A percentile compares a stretch with the other conserved stretches of the same genome.
phyloP scores from a whole-genome alignment of 1,284 basidiomycete genomes.

The Rhodofomes roseus region DNA sequence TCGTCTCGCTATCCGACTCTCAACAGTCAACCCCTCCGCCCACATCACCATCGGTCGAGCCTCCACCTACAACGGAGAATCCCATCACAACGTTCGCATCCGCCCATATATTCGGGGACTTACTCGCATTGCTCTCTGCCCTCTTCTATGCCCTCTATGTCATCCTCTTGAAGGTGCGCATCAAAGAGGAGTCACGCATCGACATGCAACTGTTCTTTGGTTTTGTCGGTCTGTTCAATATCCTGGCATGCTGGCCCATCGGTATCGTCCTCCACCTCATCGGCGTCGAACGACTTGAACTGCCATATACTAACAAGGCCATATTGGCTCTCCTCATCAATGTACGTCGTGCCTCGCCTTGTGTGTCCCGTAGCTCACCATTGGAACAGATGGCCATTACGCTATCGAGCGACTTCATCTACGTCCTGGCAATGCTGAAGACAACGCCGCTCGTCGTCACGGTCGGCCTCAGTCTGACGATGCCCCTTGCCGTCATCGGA shows the following conservation, averaged over 20 bases:
- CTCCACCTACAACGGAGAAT: background rate
- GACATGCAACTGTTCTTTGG: slow-evolving; percentile 95
- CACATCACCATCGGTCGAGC: slow-evolving; percentile 8
- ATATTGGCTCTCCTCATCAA: slow-evolving; percentile 75
- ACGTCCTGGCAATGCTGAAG: slow-evolving; percentile 93
- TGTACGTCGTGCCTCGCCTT: slow-evolving; percentile 37
- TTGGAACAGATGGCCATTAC: slow-evolving; percentile 79
- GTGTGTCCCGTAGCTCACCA: background rate
- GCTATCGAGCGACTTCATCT: slow-evolving; percentile 81
- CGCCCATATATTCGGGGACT: slow-evolving; percentile 63
- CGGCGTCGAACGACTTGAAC: slow-evolving; percentile 73
- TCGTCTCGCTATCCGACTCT: slow-evolving; percentile 84
- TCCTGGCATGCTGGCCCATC: slow-evolving; percentile 78
- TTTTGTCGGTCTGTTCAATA: slow-evolving; percentile 90
- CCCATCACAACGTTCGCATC: slow-evolving; percentile 8
- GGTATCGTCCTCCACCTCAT: slow-evolving; percentile 78
- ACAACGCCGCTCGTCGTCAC: slow-evolving; percentile 94
- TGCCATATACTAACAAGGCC: slow-evolving; percentile 60
- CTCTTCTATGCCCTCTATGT: slow-evolving; percentile 92
- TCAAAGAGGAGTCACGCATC: slow-evolving; percentile 80
- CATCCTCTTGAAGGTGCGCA: slow-evolving; percentile 85
- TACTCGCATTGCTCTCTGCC: slow-evolving; percentile 78
- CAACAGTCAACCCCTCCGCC: slow-evolving; percentile 23
- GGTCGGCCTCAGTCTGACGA: slow-evolving; percentile 92
- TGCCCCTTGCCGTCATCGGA: slow-evolving; percentile 83